Evolutionary conservation across 257 asterid genomes (phyloP), one percentile per base, ranked within the genome.

Genomic region (Capsicum baccatum): DNA sequence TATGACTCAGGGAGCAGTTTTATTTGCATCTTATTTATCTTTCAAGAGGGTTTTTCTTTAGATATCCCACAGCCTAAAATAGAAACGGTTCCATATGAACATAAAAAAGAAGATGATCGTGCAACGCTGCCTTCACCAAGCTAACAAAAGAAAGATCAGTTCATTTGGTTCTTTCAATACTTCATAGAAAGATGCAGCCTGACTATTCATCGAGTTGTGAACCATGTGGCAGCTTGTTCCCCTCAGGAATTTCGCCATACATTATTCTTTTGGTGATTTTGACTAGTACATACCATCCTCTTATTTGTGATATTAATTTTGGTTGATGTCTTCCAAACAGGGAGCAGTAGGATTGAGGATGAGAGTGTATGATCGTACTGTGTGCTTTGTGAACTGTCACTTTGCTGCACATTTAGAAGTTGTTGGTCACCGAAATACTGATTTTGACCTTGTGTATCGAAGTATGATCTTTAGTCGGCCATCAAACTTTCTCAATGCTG

Each of bases 371-470:
- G 96, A 89, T 85, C 90, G 98, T 68, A 89, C 85, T 84, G 79
- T 97, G 89, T 97, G 99, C 92, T 97, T 95, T 87, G 97, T 95
- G 79, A 97, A 97, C 86, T 97, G 99, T 85, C 99, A 97, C 89
- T 97, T 97, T 85, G 99, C 99, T 84, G 99, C 99, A 9, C 99
- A 97, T 84, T 88, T 97, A 84, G 99, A 94, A 76, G 99, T 97
- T 78, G 97, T 93, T 48, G 87, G 85, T 86, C 97, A 98, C 67
- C 92, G 99, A 69, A 97, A 97, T 88, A 97, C 95, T 74, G 99
- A 97, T 91, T 97, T 94, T 73, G 99, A 97, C 87, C 97, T 95
- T 85, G 98, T 97, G 47, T 95, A 94, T 88, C 95, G 91, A 84
- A 90, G 93, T 57, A 97, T 97, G 99, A 71, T 86, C 81, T 97